Conservation (phyloP, 2,329 filamentous ascomycete species). For the Botrytis squamosa region DNA sequence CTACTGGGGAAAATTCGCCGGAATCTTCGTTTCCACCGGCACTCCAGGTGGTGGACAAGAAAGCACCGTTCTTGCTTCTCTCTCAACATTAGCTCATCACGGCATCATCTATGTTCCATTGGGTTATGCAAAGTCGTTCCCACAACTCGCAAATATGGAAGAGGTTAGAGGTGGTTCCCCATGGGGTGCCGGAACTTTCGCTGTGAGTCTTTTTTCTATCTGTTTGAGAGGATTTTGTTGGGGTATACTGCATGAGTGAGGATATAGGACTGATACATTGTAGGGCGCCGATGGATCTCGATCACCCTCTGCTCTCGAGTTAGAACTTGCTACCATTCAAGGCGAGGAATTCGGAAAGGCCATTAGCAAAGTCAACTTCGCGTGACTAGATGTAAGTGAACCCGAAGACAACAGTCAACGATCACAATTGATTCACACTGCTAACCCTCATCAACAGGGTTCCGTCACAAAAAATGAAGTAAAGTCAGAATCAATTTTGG, state of each 20-base stretch:
- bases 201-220: conserved; percentile 47
- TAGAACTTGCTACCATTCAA: conserved; percentile 77
- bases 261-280: conserved; percentile 23
- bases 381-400: conserved; percentile 67
- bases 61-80: conserved; percentile 73
- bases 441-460: conserved; percentile 39
- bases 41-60: conserved; percentile 89
- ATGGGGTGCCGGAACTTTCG: conserved; percentile 94
- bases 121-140: conserved; percentile 81
- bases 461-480: conserved; percentile 37
- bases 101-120: conserved; percentile 96
- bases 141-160: conserved; percentile 63
- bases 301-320: conserved; percentile 72
- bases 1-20: conserved; percentile 85
- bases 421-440: neutral
- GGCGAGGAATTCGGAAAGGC: conserved; percentile 81
- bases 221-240: neutral
- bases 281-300: conserved; percentile 73
- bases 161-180: conserved; percentile 85
- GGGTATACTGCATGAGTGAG: neutral
- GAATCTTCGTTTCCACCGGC: conserved; percentile 86
- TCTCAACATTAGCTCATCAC: conserved; percentile 89
- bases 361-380: conserved; percentile 67
- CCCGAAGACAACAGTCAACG: neutral
- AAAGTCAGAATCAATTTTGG: neutral